Evolutionary conservation across 768 basidiomycete species (phyloP), one percentile per base, ranked within the genome.

Genomic region (Termitomyces sp.): DNA sequence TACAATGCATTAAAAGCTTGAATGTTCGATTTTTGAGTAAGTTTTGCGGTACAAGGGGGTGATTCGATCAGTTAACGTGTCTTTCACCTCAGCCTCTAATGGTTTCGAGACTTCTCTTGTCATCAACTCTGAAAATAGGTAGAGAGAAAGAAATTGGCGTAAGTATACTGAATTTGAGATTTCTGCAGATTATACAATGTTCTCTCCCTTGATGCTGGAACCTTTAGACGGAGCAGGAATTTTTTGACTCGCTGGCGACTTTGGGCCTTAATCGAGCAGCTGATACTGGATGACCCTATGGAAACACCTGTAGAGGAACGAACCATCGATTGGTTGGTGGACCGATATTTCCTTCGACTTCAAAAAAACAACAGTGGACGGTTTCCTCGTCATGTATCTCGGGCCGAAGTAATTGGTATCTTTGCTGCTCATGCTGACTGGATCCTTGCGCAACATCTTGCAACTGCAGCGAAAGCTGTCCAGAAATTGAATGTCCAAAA

Each of bases 371-470:
- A 38, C 3, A 72, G 68, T 36, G 74, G 74, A 14, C 76, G 81
- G 28, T 73, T 75, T 43, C 75, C 78, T 14, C 79, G 83, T 28
- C 77, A 71, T 57, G 69, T 87, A 30, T 75, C 83, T 48, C 74
- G 58, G 32, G 78, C 83, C 36, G 82, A 86, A 65, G 67, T 87
- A n/a, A 67, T 73, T 38, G 74, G 76, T 12, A 59, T 76, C 1
- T 80, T 87, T 60, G 85, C 83, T 12, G 72, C 77, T 10, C 84
- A 88, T 9, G 77, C 79, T 0, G 79, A 79, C 38, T 89, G 86
- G 87, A 63, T 89, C 8, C 67, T 85, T 40, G 77, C 81, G 12
- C 76, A 85, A 52, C 81, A 80, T 59, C 66, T 77, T 36, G 72
- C 63, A 10, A 59, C 70, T 38, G 61, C 56, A 40, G 64, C 67